phyloP scores from a whole-genome alignment of 2,329 filamentous ascomycete genomes.

The Pseudogymnoascus sp. region DNA sequence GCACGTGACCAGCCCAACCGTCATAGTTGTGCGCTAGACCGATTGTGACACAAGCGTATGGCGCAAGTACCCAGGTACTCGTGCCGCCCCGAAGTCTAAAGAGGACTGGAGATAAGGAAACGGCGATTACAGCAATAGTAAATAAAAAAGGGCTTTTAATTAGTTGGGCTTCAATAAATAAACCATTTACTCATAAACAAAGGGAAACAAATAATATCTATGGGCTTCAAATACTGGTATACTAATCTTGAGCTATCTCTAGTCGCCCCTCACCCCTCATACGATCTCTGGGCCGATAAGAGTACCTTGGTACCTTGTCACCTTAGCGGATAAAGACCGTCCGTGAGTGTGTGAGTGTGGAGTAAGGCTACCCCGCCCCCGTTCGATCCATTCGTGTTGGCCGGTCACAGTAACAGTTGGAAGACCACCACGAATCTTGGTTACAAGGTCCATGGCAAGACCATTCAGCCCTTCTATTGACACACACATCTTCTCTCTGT shows the following conservation, averaged over 20 bases:
- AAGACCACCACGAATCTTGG: background rate
- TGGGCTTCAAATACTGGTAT: no score
- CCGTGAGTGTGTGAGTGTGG: conserved; percentile 7
- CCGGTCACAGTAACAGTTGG: background rate
- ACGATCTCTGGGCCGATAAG: background rate
- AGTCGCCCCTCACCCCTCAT: no score
- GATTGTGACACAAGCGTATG: background rate
- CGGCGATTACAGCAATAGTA: background rate
- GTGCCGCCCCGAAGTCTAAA: background rate
- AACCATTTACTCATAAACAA: no score
- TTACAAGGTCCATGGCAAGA: background rate
- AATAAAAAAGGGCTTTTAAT: background rate
- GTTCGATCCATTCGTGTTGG: background rate
- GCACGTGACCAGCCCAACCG: background rate
- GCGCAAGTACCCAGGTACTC: conserved; percentile 2
- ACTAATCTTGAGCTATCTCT: no score
- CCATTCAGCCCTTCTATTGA: conserved; percentile 4
- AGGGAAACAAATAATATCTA: no score
- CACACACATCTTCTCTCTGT: background rate
- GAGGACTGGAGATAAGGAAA: background rate
- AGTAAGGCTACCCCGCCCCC: conserved; percentile 2
- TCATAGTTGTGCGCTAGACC: background rate
- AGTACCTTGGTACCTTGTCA: conserved; percentile 7
- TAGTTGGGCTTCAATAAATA: no score
- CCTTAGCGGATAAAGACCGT: background rate